Conservation (phyloP, 306 rosid species). For the Pyrus pyrifolia region DNA sequence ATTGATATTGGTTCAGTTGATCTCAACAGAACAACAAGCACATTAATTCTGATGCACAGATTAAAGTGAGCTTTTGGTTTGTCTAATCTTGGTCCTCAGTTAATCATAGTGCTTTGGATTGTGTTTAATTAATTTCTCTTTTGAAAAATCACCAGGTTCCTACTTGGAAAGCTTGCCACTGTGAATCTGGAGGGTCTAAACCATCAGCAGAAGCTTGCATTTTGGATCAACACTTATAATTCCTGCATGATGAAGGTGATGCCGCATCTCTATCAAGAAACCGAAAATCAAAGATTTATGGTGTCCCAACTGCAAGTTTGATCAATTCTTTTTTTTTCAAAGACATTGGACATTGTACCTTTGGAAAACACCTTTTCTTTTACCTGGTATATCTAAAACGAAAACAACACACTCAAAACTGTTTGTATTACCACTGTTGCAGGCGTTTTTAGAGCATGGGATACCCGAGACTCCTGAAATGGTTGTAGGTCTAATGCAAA, state of each 20-base stretch:
- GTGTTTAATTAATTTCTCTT: background rate
- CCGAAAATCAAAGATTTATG: background rate
- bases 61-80: constrained; percentile 50
- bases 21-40: constrained; percentile 49
- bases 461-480: constrained; percentile 88
- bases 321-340: background rate
- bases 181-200: constrained; percentile 74
- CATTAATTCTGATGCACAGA: constrained; percentile 57
- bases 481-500: constrained; percentile 86
- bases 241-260: constrained; percentile 83
- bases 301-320: background rate
- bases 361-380: background rate
- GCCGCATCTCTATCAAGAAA: constrained; percentile 9
- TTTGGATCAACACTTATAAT: constrained; percentile 90
- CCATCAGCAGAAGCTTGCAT: constrained; percentile 94
- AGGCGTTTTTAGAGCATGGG: constrained; percentile 85
- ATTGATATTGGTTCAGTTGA: constrained; percentile 59
- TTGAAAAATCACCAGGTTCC: constrained; percentile 37
- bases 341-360: background rate
- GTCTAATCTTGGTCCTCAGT: background rate
- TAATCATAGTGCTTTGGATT: background rate
- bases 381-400: background rate
- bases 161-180: constrained; percentile 66
- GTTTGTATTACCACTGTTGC: constrained; percentile 19
- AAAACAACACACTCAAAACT: background rate